Evolutionary conservation across 2,329 filamentous ascomycete genomes (phyloP).

Genomic region (Aspergillus texensis): DNA sequence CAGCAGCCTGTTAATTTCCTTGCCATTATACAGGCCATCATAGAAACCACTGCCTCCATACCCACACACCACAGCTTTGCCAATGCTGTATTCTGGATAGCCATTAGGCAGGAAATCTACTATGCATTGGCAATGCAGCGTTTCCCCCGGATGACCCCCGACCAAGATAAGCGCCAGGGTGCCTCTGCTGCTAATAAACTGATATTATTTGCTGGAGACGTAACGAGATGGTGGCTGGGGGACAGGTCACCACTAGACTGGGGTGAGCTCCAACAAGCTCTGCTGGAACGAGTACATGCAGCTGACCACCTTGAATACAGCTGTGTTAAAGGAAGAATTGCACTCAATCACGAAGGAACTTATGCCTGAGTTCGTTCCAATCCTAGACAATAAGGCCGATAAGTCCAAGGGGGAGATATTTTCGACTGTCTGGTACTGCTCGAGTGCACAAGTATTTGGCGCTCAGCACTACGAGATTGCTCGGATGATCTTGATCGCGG

Average conservation of each 20-base stretch:
- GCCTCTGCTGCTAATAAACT: slow-evolving; percentile 19
- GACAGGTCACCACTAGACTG: slow-evolving; percentile 15
- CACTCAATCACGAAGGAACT: background rate
- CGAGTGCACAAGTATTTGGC: slow-evolving; percentile 24
- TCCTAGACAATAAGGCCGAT: slow-evolving; percentile 20
- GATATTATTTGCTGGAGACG: slow-evolving; percentile 24
- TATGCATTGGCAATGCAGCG: slow-evolving; percentile 24
- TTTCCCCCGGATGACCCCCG: slow-evolving; percentile 18
- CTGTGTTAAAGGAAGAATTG: background rate
- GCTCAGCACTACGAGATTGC: slow-evolving; percentile 25
- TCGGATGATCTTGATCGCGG: slow-evolving; percentile 24
- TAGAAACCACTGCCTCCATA: slow-evolving; percentile 24
- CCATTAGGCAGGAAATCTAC: slow-evolving; percentile 29
- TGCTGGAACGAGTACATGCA: background rate
- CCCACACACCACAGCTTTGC: slow-evolving; percentile 22
- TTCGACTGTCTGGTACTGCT: slow-evolving; percentile 26
- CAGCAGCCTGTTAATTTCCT: slow-evolving; percentile 23
- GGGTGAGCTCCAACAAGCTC: slow-evolving; percentile 8
- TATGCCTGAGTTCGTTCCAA: slow-evolving; percentile 10
- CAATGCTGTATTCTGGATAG: slow-evolving; percentile 28
- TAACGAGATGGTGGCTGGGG: slow-evolving; percentile 26
- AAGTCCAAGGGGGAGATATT: slow-evolving; percentile 23
- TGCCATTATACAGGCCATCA: slow-evolving; percentile 28
- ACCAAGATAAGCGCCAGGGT: slow-evolving; percentile 10
- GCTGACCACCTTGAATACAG: background rate